phyloP scores from a whole-genome alignment of 306 rosid genomes.

The Cucumis sativus region DNA sequence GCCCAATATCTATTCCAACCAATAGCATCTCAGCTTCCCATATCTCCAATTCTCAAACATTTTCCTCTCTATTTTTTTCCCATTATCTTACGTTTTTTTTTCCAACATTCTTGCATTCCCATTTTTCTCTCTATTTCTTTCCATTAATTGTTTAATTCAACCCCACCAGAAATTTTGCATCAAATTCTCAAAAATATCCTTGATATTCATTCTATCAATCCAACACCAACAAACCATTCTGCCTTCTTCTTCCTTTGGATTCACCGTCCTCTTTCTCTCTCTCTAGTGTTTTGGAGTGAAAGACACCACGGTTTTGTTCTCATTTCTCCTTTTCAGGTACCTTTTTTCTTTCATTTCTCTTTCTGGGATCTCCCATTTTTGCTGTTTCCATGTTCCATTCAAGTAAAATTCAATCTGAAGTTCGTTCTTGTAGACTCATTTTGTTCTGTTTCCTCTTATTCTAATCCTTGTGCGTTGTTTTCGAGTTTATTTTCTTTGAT shows the following conservation, averaged over 20 bases:
- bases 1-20: slow-evolving; percentile 61
- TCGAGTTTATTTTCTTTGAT: background rate
- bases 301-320: background rate
- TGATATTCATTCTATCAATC: background rate
- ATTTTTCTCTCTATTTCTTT: background rate
- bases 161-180: background rate
- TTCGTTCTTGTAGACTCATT: background rate
- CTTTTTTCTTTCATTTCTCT: background rate
- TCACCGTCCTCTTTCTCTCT: slow-evolving; percentile 13
- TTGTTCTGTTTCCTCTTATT: background rate
- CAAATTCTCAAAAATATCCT: background rate
- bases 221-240: background rate
- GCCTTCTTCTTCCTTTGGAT: slow-evolving; percentile 3
- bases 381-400: background rate
- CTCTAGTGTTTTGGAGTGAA: background rate
- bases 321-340: slow-evolving; percentile 6
- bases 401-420: background rate
- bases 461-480: background rate
- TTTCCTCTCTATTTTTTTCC: background rate
- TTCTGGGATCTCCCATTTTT: background rate
- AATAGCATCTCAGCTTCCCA: slow-evolving; percentile 40
- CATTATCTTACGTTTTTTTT: background rate
- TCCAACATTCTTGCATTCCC: background rate
- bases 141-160: background rate
- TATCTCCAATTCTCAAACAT: slow-evolving; percentile 34